Evolutionary conservation across 208 protist genomes (phyloP), one percentile per base, ranked within the genome.

Genomic region (Trypanosoma caninum): DNA sequence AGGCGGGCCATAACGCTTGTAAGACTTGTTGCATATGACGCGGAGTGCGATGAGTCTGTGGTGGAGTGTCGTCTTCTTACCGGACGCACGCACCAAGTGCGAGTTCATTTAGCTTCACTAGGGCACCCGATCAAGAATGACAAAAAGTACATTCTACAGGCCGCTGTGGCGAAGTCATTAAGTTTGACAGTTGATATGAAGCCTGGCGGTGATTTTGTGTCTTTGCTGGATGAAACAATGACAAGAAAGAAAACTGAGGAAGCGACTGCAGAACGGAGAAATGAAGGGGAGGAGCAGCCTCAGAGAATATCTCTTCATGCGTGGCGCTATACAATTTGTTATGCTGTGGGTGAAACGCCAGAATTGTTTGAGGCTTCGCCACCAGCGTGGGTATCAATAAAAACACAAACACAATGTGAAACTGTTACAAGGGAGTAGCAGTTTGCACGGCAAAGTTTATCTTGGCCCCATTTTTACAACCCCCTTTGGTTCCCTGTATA

Each of bases 11-110:
- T 47, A 14, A 87, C 80, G 0, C 25, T 76, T 14, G 34, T 91
- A 0, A 59, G 63, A 7, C 40, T 67, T 7, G 20, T 78, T 25
- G 55, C 41, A 45, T 91, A 94, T 60, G 70, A 88, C 37, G 66
- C 51, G 0, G 46, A 5, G 0, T 27, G 22, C 0, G 50, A 92
- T 33, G 46, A 80, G 45, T 83, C 80, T 45, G 68, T 97, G 25
- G 62, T 97, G 30, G 67, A 68, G 48, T 94, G 86, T 52, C 61
- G 72, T 27, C 80, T 95, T 10, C 60, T 93, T 10, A 97, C 91
- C 2, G 94, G 94, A 23, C 75, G 94, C 37, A 97, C 94, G 11
- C 94, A 97, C 66, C 94, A 97, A 63, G 81, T 97, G 23, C 78
- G 94, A 22, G 86, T 97, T n/a, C 94, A 97, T 63, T 67, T 97